Evolutionary conservation across 2,329 filamentous ascomycete species (phyloP).

Genomic region (Penicillium sp.): DNA sequence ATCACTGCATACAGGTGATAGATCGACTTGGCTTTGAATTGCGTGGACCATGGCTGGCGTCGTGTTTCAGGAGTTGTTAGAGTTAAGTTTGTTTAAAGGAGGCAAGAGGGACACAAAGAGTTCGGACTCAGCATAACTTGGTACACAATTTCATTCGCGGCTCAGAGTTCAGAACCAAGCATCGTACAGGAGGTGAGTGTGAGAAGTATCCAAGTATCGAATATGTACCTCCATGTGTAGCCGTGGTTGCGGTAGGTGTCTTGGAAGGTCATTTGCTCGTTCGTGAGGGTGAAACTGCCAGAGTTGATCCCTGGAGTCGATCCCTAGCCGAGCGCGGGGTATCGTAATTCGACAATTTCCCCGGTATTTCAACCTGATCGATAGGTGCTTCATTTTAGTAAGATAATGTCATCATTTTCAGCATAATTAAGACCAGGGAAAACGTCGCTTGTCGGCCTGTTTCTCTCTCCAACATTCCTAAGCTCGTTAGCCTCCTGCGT

Average conservation of each 20-base stretch:
- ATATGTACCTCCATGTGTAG: not conserved
- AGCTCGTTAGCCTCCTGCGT: not conserved
- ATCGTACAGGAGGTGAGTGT: not conserved
- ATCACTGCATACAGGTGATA: not conserved
- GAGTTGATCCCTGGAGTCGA: not conserved
- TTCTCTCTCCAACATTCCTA: not conserved
- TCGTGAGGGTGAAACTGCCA: not conserved
- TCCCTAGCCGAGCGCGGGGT: not conserved
- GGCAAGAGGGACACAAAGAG: not conserved
- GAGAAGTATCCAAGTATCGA: not conserved
- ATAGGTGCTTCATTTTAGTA: not conserved
- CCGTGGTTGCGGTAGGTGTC: not conserved
- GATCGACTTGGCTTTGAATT: not conserved
- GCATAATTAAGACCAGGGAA: not conserved
- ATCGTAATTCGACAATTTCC: not conserved
- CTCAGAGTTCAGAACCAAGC: not conserved
- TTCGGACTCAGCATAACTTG: not conserved
- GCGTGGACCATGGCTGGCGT: not conserved
- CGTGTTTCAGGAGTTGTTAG: slow-evolving; percentile 3
- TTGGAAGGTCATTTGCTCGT: not conserved
- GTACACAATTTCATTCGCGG: not conserved
- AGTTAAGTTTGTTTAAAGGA: not conserved
- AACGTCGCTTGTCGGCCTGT: not conserved
- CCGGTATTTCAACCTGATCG: not conserved
- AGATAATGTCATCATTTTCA: no score